phyloP scores from a whole-genome alignment of 2,329 filamentous ascomycete genomes.

The Nemania bipapillata region DNA sequence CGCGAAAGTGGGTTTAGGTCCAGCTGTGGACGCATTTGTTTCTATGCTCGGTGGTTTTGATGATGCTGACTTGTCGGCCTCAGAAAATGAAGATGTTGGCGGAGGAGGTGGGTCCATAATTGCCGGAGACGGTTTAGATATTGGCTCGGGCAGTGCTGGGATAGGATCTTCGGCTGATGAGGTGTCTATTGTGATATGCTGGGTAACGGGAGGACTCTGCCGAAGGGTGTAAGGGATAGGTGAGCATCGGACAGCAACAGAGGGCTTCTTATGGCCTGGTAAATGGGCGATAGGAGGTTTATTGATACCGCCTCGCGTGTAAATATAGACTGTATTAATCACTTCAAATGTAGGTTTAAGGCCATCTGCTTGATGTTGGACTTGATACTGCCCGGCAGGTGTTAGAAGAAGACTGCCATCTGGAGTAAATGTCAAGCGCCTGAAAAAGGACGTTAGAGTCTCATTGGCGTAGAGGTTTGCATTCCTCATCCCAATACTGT shows the following conservation, averaged over 20 bases:
- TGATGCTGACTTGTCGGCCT: slow-evolving; percentile 61
- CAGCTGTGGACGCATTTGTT: slow-evolving; percentile 62
- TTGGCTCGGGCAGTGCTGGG: slow-evolving; percentile 82
- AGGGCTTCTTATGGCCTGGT: slow-evolving; percentile 97
- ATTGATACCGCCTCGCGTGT: slow-evolving; percentile 94
- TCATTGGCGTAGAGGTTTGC: slow-evolving; percentile 95
- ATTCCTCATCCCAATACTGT: slow-evolving; percentile 76
- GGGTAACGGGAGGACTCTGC: slow-evolving; percentile 73
- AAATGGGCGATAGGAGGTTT: slow-evolving; percentile 95
- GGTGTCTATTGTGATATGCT: slow-evolving; percentile 93
- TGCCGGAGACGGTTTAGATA: slow-evolving; percentile 69
- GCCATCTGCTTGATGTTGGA: slow-evolving; percentile 71
- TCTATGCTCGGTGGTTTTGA: slow-evolving; percentile 63
- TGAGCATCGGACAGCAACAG: slow-evolving; percentile 93
- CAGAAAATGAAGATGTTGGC: slow-evolving; percentile 61
- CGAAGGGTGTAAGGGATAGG: slow-evolving; percentile 87
- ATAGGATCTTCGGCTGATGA: slow-evolving; percentile 87
- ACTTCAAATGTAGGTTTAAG: slow-evolving; percentile 83
- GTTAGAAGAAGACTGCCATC: slow-evolving; percentile 95
- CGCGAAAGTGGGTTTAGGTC: slow-evolving; percentile 78
- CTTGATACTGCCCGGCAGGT: slow-evolving; percentile 94
- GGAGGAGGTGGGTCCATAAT: slow-evolving; percentile 86
- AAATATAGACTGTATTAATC: slow-evolving; percentile 97
- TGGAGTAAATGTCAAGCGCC: slow-evolving; percentile 90
- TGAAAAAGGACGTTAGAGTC: slow-evolving; percentile 95